Conservation (phyloP, 1,139 yeast species). For the Saccharomyces hybrid region DNA sequence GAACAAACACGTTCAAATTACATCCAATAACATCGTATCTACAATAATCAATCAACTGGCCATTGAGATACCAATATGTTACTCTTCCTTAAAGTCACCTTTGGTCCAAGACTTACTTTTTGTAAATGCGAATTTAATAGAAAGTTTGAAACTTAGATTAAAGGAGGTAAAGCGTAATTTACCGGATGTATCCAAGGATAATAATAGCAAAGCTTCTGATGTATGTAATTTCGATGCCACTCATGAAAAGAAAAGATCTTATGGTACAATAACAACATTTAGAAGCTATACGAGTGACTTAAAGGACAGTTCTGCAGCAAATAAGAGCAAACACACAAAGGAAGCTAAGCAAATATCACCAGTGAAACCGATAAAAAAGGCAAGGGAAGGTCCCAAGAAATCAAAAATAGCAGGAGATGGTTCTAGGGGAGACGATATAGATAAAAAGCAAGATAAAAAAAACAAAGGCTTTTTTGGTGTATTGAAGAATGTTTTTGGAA, state of each 20-base stretch:
- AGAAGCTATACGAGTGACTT: conserved; percentile 26
- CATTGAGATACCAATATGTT: conserved; percentile 7
- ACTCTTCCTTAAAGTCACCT: conserved; percentile 15
- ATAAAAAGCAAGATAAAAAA: not conserved
- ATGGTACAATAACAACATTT: conserved; percentile 28
- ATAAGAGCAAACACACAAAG: not conserved
- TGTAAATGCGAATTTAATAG: conserved; percentile 7
- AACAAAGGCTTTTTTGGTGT: conserved; percentile 11
- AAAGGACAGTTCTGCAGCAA: conserved; percentile 7
- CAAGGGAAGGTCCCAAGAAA: not conserved
- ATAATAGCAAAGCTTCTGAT: not conserved
- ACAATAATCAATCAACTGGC: conserved; percentile 14
- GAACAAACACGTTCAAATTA: conserved; percentile 5
- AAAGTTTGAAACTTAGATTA: conserved; percentile 4
- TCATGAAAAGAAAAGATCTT: conserved; percentile 20
- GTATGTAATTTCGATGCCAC: conserved; percentile 4
- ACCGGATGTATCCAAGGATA: not conserved
- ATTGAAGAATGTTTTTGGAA: conserved; percentile 16
- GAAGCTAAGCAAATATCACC: not conserved
- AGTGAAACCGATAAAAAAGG: not conserved
- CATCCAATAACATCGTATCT: conserved; percentile 12
- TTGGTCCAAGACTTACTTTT: conserved; percentile 5
- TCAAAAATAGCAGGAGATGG: not conserved
- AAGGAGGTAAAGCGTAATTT: not conserved
- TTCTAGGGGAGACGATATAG: not conserved